Evolutionary conservation across 345 rosid genomes (phyloP), one percentile per base, ranked within the genome.

Genomic region (Salix exigua): DNA sequence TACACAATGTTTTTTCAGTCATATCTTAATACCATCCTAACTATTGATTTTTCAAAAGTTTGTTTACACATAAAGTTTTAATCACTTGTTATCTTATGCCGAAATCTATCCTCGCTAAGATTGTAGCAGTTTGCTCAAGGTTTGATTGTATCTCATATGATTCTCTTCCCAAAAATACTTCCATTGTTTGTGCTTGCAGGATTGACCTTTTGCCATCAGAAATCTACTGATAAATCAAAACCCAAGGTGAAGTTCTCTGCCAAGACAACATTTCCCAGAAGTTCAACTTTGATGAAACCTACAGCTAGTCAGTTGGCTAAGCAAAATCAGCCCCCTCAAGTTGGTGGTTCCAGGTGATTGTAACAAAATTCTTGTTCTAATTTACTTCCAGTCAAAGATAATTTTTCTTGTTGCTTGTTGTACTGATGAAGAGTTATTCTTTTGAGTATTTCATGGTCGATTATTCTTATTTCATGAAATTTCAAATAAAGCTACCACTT

Each of bases 251-350:
- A 84, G 82, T 78, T 87, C 33, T 65, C 73, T 33, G 66, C 14
- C 19, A 91, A 86, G 86, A 78, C 85, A 69, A 46, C 69, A 42
- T 72, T 78, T n/a, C 75, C 92, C 3, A 90, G 97, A 86, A 82
- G 86, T 83, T 96, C 99, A 78, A 94, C 97, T 79, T 85, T 94
- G 85, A 88, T 96, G 98, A 96, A 89, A 77, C 97, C 97, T 74
- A 96, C 99, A 21, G 92, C 90, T 82, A 91, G 99, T 76, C 79
- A 82, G 76, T 83, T 94, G 81, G 98, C 97, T 25, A 96, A 91
- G 86, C 97, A 88, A 86, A 89, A 85, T 82, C 74, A 44, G 40
- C 77, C 79, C 28, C 76, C 80, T 70, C 79, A 83, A 74, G 79
- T 72, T 73, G 79, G 71, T 77, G 75, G 75, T 78, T 71, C 88